Base-by-base conservation (phyloP, 768 basidiomycete genomes). In the Lactifluus volemus region DNA sequence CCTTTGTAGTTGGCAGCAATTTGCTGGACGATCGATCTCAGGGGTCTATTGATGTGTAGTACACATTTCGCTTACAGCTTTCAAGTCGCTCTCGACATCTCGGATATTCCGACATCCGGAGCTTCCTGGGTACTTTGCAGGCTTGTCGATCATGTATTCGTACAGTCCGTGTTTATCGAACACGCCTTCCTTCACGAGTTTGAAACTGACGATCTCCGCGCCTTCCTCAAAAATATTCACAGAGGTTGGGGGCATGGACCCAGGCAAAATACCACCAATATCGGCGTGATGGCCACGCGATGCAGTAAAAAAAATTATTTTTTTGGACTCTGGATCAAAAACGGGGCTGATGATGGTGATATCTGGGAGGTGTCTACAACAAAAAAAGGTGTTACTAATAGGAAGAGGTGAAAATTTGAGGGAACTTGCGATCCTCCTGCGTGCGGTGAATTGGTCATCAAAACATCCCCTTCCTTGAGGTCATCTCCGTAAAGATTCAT, bases 291-390 rank as follows among this genome's bases (percentile, higher is more conserved):
- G 94, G 0, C 92, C 94, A 54, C 95, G 81, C 12, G 92, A 93
- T 14, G 94, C 95, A 8, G 92, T 94, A 68, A 92, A 94, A 76
- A 93, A 93, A 56, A 93, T 90, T 68, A 94, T 91, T 66, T 90
- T 81, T 15, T 79, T 74, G 21, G 79, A 74, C 15, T 77, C 68
- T 58, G 84, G 76, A 63, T 78, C 75, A 73, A 98, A 97, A 25
- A 96, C 94, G 17, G 95, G 95, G 0, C 89, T 92, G 72, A 97
- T 95, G 68, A 95, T 80, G 7, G 95, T 98, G 58, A 96, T 92
- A 72, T 97, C 95, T 0, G 88, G 88, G 39, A 91, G 75, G 67
- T 90, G 88, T 1, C 81, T 82, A 55, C n/a, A 52, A 9, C 39
- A n/a, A 32, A 12, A 29, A 32, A n/a, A 36, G 41, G 44, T 34